Evolutionary conservation across 768 basidiomycete genomes (phyloP), one percentile per base, ranked within the genome.

Genomic region (Butyriboletus loyo): DNA sequence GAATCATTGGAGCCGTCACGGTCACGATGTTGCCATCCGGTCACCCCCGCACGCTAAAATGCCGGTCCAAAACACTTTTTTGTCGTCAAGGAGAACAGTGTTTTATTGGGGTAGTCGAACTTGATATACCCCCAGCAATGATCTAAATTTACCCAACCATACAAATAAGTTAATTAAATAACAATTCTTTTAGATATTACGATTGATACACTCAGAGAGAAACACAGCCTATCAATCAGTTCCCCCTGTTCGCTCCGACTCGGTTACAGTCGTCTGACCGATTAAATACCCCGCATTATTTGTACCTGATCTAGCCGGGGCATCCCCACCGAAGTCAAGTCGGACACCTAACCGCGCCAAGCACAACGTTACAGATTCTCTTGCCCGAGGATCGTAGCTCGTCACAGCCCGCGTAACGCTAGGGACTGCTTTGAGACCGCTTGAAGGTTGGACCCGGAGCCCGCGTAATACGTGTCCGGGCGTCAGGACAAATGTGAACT

Each of bases 401-500:
- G 17, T 40, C 48, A 42, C 31, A 37, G 30, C 34, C 39, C 52
- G 59, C 6, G 49, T 30, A 14, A 2, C 39, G 50, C 27, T 32
- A 30, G 53, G 40, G 13, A 31, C 35, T 30, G 6, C 19, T 21
- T 47, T 58, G 22, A 38, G 14, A 37, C n/a, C 43, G 41, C 50
- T 50, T 35, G 52, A 27, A 19, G 45, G 6, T 41, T 52, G 57
- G 17, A 58, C 42, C 17, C 56, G 55, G 34, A 77, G 52, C 31
- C 74, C 75, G n/a, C 73, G 72, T 44, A 74, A 46, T 38, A 77
- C 49, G 52, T 77, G 76, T 30, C 69, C 60, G 3, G 75, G 76
- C 1, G 75, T 73, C 40, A 77, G 60, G 40, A 73, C 44, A 11
- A 66, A 59, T 9, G 60, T 54, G 47, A 58, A 36, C 53, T 58